These are phyloP conservation scores for Kodamaea arcana DNA, from an alignment of 1,139 yeast species.

Conservation along the genomic window DNA sequence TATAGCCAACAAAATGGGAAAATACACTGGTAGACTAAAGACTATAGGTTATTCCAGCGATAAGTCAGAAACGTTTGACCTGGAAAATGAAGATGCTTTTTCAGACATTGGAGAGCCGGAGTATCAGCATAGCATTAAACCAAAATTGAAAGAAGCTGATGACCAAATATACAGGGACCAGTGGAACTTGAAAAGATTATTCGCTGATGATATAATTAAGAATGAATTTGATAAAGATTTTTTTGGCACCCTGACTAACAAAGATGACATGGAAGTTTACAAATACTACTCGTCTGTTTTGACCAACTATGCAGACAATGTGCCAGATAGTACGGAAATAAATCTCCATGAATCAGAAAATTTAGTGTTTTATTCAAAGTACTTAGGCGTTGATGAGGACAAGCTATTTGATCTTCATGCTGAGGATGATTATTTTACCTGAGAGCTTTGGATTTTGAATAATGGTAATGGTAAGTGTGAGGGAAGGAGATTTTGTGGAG, in stretches of 20 bases:
- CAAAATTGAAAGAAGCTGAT: constrained; percentile 8
- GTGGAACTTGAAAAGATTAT: constrained; percentile 5
- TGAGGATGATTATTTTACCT: constrained; percentile 29
- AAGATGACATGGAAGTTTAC: constrained; percentile 16
- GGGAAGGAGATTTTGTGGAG: too few relatives aligned
- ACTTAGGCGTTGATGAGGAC: constrained; percentile 26
- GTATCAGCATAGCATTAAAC: neutral
- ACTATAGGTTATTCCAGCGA: neutral
- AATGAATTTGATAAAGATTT: constrained; percentile 1
- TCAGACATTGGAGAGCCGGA: constrained; percentile 3
- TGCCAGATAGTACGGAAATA: constrained; percentile 1
- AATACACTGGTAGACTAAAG: constrained; percentile 15
- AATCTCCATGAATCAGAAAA: constrained; percentile 13
- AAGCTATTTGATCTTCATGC: constrained; percentile 19
- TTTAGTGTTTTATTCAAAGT: constrained; percentile 20
- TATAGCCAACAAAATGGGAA: constrained; percentile 32
- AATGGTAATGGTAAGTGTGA: too few relatives aligned
- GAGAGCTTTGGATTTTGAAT: too few relatives aligned
- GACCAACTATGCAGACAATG: constrained; percentile 4
- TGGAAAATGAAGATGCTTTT: constrained; percentile 3
- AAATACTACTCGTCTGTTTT: constrained; percentile 13
- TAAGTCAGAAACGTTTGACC: constrained; percentile 1
- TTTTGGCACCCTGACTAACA: constrained; percentile 6
- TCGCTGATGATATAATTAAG: neutral
- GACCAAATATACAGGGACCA: constrained; percentile 8